Conservation (phyloP, 768 basidiomycete genomes). For the Tylopilus subfusipes region DNA sequence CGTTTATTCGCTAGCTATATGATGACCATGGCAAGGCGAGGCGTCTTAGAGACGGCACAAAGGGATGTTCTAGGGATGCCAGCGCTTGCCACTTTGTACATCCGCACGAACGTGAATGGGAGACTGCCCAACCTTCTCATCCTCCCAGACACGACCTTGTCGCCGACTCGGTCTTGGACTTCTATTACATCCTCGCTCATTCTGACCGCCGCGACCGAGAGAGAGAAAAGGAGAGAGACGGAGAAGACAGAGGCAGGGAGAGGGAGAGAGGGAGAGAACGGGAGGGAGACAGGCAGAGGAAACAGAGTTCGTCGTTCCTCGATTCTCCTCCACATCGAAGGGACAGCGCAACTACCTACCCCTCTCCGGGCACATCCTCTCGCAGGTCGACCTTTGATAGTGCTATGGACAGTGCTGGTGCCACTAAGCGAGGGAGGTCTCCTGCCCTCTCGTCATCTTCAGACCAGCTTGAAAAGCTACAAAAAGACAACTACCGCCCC, state of each 20-base stretch:
- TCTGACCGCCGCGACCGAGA: slow-evolving; percentile 17
- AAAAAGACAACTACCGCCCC: slow-evolving; percentile 14
- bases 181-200: slow-evolving; percentile 17
- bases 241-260: not conserved
- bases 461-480: slow-evolving; percentile 24
- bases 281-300: slow-evolving; percentile 8
- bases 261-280: not conserved
- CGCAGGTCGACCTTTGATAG: slow-evolving; percentile 15
- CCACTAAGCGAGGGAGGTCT: slow-evolving; percentile 17
- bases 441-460: slow-evolving; percentile 26
- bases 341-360: slow-evolving; percentile 11
- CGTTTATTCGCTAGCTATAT: slow-evolving; percentile 17
- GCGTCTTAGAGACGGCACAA: slow-evolving; percentile 15
- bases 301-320: not conserved
- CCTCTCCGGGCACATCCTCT: slow-evolving; percentile 14
- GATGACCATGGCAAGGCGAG: slow-evolving; percentile 29
- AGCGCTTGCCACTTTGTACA: slow-evolving; percentile 29
- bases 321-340: slow-evolving; percentile 17
- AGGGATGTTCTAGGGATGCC: slow-evolving; percentile 22
- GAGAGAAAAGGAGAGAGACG: slow-evolving; percentile 3
- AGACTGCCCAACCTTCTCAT: slow-evolving; percentile 23
- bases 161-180: slow-evolving; percentile 21
- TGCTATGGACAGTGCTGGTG: slow-evolving; percentile 1
- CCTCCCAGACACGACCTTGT: slow-evolving; percentile 23
- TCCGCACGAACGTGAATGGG: slow-evolving; percentile 34